Evolutionary conservation across 2,329 filamentous ascomycete species (phyloP), one percentile per base, ranked within the genome.

Genomic region (Clathrospora elynae): DNA sequence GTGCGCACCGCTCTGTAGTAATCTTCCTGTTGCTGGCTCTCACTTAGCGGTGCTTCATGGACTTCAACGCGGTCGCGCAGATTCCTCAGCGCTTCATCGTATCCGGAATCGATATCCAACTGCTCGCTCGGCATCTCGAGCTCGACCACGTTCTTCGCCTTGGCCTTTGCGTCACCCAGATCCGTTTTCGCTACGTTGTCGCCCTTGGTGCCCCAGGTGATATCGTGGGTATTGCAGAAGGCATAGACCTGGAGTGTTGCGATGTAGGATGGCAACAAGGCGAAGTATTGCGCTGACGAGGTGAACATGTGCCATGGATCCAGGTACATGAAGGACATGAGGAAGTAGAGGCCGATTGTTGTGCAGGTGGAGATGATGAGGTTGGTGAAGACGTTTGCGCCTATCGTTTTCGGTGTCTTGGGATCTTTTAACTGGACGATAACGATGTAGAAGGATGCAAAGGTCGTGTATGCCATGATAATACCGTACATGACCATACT

Each of bases 251-350:
- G 93, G 2, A 99, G 80, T 0, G 90, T 97, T 76, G 93, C 97
- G 72, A 99, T 95, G 75, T 97, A 99, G 25, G 80, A 86, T 0
- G 93, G 93, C 23, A 99, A 78, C 17, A 99, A 83, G 32, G 91
- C 80, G 68, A 99, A 96, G 77, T 99, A 99, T 69, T 96, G 91
- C 0, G 79, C 82, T 0, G 88, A 85, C 0, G 86, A 92, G 9
- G 93, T 99, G 74, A 99, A 87, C 88, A 99, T 93, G 77, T 99
- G 93, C 93, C 93, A 99, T 0, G 93, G 93, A 59, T 99, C 95
- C 32, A 99, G 82, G 73, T 99, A 99, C 48, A 99, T 74, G 74
- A 99, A 90, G 16, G 87, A 93, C 85, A 95, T 96, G 73, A 96
- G 71, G 75, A 99, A 93, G 78, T 97, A 99, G 25, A 99, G 78